Base-by-base conservation (phyloP, 306 rosid genomes). In the barrel medic (Medicago truncatula) region DNA sequence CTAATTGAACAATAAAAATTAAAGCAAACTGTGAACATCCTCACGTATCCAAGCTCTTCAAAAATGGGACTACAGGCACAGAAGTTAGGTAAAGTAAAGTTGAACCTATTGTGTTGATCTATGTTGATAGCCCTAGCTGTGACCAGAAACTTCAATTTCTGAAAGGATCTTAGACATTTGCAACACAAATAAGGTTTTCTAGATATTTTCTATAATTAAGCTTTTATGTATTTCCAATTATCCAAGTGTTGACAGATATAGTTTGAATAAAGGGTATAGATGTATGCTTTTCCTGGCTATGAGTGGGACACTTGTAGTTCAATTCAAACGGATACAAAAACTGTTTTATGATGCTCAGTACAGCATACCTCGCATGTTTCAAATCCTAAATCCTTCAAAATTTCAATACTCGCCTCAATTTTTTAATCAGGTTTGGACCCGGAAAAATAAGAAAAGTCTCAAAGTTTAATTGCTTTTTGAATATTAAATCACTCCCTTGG, bases 91-190 rank as follows among this genome's bases (percentile, higher is more conserved):
- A 71, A 59, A 70, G 25, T 59, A 18, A 68, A 52, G 53, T 80
- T 74, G 65, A 49, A 75, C 56, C 15, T 28, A 39, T 39, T 38
- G 59, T 13, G 18, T 40, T 16, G 28, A 59, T 36, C 14, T 40
- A 44, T 31, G 68, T 68, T 59, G 72, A 63, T 40, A 68, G 6
- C 20, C 80, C 39, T 59, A 61, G 68, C 73, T 49, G 41, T 21
- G 67, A 69, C 28, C 17, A 74, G 75, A 67, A 58, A 73, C 71
- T 54, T 44, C 78, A 73, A 49, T 59, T 74, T 41, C 34, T 69
- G n/a, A 64, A 50, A 68, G 67, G 23, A 75, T 60, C 40, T 13
- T 38, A 49, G 71, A 67, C 21, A 46, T 46, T 64, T 74, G 67
- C 65, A 74, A 74, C 68, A 46, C 76, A 67, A 15, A 8, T 11